Conservation (phyloP, 1,284 basidiomycete genomes). For the Fomes fomentarius region DNA sequence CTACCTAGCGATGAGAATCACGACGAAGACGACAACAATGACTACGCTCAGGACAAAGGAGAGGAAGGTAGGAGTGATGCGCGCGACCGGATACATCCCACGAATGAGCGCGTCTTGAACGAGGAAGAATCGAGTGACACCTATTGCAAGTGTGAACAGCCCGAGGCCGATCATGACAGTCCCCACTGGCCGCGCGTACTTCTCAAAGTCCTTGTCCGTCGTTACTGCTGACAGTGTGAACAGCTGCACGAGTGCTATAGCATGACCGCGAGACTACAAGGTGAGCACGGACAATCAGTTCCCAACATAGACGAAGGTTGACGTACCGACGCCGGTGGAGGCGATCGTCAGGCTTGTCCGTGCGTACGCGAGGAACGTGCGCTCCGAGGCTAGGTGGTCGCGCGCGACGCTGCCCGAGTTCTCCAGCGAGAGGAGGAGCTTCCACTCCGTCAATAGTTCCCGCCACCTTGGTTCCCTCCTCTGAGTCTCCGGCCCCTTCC, state of each 20-base stretch:
- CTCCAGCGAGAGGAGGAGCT: constrained; percentile 44
- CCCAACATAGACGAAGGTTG: neutral
- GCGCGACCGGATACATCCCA: constrained; percentile 60
- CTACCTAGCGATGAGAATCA: constrained; percentile 38
- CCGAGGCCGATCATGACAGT: constrained; percentile 55
- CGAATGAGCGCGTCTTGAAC: constrained; percentile 56
- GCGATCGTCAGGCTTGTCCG: constrained; percentile 60
- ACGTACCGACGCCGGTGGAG: constrained; percentile 49
- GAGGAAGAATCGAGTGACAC: constrained; percentile 56
- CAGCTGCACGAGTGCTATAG: constrained; percentile 56
- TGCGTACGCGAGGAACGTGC: constrained; percentile 63
- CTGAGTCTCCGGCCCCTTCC: too few relatives aligned
- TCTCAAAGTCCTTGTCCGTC: constrained; percentile 34
- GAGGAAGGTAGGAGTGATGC: constrained; percentile 47
- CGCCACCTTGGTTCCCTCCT: constrained; percentile 12
- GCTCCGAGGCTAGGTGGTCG: constrained; percentile 60
- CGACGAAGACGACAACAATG: constrained; percentile 52
- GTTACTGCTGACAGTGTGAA: constrained; percentile 48
- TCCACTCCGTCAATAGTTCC: constrained; percentile 26
- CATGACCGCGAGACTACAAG: neutral
- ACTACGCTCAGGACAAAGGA: constrained; percentile 46
- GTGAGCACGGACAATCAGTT: neutral
- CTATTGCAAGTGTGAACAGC: constrained; percentile 52
- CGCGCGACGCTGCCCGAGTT: constrained; percentile 63
- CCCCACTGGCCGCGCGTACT: constrained; percentile 57